Percentiles rank a stretch among this genome's conserved stretches.
phyloP scores from a whole-genome alignment of 257 asterid species.

The Misopates orontium region DNA sequence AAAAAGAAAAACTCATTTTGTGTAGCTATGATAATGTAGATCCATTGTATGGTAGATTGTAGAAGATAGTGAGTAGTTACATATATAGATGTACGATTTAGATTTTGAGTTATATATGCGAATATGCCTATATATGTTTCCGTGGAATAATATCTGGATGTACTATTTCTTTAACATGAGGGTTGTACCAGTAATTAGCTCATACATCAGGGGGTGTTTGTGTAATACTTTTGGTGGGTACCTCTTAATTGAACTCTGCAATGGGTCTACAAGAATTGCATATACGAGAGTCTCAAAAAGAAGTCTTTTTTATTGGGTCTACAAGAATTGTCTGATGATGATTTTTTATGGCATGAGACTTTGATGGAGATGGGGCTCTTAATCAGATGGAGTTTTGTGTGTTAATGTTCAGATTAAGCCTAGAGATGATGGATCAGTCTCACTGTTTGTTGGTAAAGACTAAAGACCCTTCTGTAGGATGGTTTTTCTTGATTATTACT shows the following conservation, averaged over 20 bases:
- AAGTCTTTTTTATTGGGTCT: conserved; percentile 49
- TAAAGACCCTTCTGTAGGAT: conserved; percentile 41
- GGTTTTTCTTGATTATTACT: conserved; percentile 36
- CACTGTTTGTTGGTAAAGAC: conserved; percentile 47
- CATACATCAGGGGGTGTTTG: too few relatives aligned
- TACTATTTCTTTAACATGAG: too few relatives aligned
- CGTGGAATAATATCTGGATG: too few relatives aligned
- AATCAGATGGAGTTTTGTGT: conserved; percentile 72
- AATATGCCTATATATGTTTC: too few relatives aligned
- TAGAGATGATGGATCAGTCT: conserved; percentile 57
- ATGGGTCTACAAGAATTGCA: conserved; percentile 49
- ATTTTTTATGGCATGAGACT: conserved; percentile 58
- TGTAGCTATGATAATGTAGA: too few relatives aligned
- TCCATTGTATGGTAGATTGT: too few relatives aligned
- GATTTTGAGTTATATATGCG: too few relatives aligned
- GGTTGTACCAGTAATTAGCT: too few relatives aligned
- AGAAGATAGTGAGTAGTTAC: too few relatives aligned
- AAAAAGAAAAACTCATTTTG: too few relatives aligned
- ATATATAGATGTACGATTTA: too few relatives aligned
- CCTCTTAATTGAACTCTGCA: conserved; percentile 54
- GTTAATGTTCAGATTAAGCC: conserved; percentile 59
- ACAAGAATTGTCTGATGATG: conserved; percentile 47
- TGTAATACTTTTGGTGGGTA: conserved; percentile 70
- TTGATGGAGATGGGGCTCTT: conserved; percentile 61
- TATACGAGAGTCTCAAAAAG: conserved; percentile 51